These are phyloP conservation scores for Somion occarium DNA, from an alignment of 1,284 basidiomycete genomes.

Conservation along the genomic window DNA sequence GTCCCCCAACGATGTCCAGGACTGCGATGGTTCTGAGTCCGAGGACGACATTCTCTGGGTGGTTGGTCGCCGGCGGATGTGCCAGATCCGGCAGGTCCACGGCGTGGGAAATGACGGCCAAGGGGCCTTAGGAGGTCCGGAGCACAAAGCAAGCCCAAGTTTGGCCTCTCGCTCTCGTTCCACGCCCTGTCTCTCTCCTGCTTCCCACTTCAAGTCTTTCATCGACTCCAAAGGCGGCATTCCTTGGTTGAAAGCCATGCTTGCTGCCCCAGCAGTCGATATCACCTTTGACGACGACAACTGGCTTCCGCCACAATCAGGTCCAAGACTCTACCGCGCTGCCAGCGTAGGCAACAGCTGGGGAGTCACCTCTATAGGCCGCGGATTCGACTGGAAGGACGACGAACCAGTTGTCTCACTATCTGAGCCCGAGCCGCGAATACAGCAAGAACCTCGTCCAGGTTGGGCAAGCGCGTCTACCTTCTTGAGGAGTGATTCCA, in stretches of 20 bases:
- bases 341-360: slow-evolving; percentile 71
- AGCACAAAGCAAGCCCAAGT: slow-evolving; percentile 20
- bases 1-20: slow-evolving; percentile 10
- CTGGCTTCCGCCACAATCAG: slow-evolving; percentile 35
- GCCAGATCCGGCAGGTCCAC: slow-evolving; percentile 14
- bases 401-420: slow-evolving; percentile 17
- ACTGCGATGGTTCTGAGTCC: slow-evolving; percentile 23
- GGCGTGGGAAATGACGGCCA: slow-evolving; percentile 8
- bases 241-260: slow-evolving; percentile 37
- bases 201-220: slow-evolving; percentile 12
- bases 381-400: slow-evolving; percentile 71
- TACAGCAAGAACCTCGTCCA: slow-evolving; percentile 13
- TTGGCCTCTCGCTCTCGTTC: slow-evolving; percentile 23
- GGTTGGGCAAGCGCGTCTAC: slow-evolving; percentile 21
- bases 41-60: slow-evolving; percentile 28
- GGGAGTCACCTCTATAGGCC: slow-evolving; percentile 76
- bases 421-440: slow-evolving; percentile 3
- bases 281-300: slow-evolving; percentile 63
- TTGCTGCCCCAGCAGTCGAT: slow-evolving; percentile 54
- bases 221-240: slow-evolving; percentile 14
- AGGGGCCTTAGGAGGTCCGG: slow-evolving; percentile 19
- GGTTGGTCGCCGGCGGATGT: slow-evolving; percentile 20
- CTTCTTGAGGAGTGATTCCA: slow-evolving; percentile 17
- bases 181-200: slow-evolving; percentile 26
- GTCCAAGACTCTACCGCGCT: slow-evolving; percentile 48